Evolutionary conservation across 1,284 basidiomycete genomes (phyloP), one percentile per base, ranked within the genome.

Genomic region (Trichosporon faecale): DNA sequence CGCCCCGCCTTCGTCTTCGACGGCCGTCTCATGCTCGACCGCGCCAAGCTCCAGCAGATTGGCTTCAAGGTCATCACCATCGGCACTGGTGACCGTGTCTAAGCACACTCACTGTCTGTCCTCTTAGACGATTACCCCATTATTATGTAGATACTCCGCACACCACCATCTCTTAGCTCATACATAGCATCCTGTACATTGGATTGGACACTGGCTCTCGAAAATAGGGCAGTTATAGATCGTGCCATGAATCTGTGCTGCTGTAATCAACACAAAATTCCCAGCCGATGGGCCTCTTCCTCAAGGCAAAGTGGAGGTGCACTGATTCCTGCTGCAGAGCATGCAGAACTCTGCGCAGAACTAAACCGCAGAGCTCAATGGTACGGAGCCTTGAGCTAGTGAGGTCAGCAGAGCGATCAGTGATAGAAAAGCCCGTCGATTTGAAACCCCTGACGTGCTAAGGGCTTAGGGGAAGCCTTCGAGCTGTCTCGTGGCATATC

Each of bases 1-100:
- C 98, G 98, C 87, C 96, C 96, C 40, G 94, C 94, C 11, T 95
- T 96, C 80, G 87, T 97, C 75, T 98, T 98, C 79, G 96, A 99
- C 75, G 80, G 80, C 72, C 79, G 79, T 69, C 77, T 82, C 73
- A 84, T 98, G 77, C 87, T 98, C 68, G 91, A 98, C 81, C 89
- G 89, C 14, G 89, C 90, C 68, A 88, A 88, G 81, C 87, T 99
- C 73, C 88, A 88, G 76, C 83, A 89, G 80, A 96, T 98, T 78
- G 96, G 96, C 61, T 99, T 98, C 89, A 92, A 91, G 85, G 96
- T 96, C 70, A 76, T 81, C 68, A 82, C 82, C 70, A 84, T 84
- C 74, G 83, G 83, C 76, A 81, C 80, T 64, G 82, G 81, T 66
- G 83, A 82, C 74, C 73, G 79, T 69, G 64, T 81, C 65, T 83